These are phyloP conservation scores for Sicyos edulis DNA, from an alignment of 306 rosid species.

Conservation along the genomic window DNA sequence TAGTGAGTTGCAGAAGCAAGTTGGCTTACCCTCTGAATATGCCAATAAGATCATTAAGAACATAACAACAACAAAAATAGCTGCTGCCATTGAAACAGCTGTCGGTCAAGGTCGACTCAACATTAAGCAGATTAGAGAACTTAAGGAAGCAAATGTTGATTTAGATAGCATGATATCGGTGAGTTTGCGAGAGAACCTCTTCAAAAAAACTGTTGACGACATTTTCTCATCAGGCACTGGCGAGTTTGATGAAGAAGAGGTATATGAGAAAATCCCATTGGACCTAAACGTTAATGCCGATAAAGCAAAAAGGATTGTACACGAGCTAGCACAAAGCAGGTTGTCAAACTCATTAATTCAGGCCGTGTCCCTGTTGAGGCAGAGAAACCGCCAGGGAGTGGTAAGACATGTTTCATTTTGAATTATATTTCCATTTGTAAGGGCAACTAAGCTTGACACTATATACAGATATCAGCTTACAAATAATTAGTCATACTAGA, in stretches of 20 bases:
- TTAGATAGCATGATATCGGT: slow-evolving; percentile 84
- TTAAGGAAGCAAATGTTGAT: slow-evolving; percentile 74
- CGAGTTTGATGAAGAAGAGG: slow-evolving; percentile 91
- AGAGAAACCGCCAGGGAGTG: slow-evolving; percentile 75
- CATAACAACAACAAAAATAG: slow-evolving; percentile 91
- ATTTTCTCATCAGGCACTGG: slow-evolving; percentile 97
- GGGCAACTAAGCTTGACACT: background rate
- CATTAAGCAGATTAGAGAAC: slow-evolving; percentile 91
- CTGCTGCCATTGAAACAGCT: slow-evolving; percentile 88
- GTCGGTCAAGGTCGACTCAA: slow-evolving; percentile 83
- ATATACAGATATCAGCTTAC: background rate
- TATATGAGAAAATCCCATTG: slow-evolving; percentile 69
- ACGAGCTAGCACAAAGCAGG: slow-evolving; percentile 69
- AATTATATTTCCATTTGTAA: background rate
- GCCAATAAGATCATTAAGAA: slow-evolving; percentile 92
- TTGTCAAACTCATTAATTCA: slow-evolving; percentile 78
- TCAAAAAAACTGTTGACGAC: slow-evolving; percentile 84
- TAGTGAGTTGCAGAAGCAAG: slow-evolving; percentile 67
- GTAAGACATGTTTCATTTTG: slow-evolving; percentile 35
- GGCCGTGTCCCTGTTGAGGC: slow-evolving; percentile 82
- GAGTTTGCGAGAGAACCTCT: slow-evolving; percentile 73
- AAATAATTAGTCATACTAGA: background rate
- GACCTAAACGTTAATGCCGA: slow-evolving; percentile 79
- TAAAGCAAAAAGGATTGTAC: slow-evolving; percentile 62
- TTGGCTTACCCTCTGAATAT: slow-evolving; percentile 76